These are phyloP conservation scores for Schizothecium vesticola DNA, from an alignment of 495 filamentous ascomycete genomes.

Conservation along the genomic window DNA sequence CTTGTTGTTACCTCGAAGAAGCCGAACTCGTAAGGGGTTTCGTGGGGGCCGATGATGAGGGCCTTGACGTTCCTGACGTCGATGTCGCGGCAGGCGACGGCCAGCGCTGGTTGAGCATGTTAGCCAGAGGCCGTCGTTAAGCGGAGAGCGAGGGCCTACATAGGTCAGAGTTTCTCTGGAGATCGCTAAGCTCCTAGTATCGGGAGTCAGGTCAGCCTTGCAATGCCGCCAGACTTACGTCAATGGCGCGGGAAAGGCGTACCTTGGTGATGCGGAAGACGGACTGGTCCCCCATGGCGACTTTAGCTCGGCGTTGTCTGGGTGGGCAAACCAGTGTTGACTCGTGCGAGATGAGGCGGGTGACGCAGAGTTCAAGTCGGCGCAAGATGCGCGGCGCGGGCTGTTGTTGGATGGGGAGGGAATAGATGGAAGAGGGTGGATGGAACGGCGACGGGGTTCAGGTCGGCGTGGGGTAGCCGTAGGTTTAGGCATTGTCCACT, in stretches of 20 bases:
- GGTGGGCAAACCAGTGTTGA: not conserved
- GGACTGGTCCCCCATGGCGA: conserved; percentile 71
- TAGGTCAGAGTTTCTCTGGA: conserved; percentile 74
- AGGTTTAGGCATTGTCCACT: not conserved
- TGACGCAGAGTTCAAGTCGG: not conserved
- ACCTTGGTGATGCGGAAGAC: conserved; percentile 83
- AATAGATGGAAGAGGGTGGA: not conserved
- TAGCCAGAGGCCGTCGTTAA: not conserved
- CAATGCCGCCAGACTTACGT: conserved; percentile 16
- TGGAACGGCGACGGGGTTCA: not conserved
- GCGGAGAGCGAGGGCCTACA: conserved; percentile 48
- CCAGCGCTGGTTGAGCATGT: conserved; percentile 55
- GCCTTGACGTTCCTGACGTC: conserved; percentile 87
- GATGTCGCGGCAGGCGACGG: conserved; percentile 76
- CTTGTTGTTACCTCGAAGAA: conserved; percentile 73
- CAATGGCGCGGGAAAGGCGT: conserved; percentile 20
- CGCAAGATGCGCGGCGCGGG: not conserved
- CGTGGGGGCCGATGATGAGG: conserved; percentile 86
- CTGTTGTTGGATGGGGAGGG: not conserved
- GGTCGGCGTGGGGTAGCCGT: not conserved
- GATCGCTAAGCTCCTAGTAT: conserved; percentile 71
- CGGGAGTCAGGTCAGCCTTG: conserved; percentile 32
- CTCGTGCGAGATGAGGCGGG: not conserved
- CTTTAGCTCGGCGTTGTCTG: conserved; percentile 6
- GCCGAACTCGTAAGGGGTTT: conserved; percentile 93